phyloP scores from a whole-genome alignment of 371 early-diverging fungal genomes.

The Mucor circinelloides region DNA sequence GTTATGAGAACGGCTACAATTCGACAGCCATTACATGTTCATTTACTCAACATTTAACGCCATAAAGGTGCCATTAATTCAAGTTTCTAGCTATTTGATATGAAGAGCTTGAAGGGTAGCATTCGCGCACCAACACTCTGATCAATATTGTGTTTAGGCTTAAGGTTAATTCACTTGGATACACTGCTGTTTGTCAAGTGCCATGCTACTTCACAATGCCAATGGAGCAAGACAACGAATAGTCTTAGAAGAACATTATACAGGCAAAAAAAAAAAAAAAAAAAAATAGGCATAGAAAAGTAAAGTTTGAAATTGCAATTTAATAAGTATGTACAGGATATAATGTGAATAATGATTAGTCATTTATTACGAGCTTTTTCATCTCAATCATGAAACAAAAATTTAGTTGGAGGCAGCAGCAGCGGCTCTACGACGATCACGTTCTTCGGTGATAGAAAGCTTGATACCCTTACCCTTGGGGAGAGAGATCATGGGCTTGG shows the following conservation, averaged over 20 bases:
- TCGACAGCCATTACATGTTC: too few species aligned
- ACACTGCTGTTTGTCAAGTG: too few species aligned
- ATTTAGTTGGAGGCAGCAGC: slow-evolving; percentile 30
- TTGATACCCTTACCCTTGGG: slow-evolving; percentile 98
- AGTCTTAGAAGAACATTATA: background rate
- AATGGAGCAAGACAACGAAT: background rate
- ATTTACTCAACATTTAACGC: too few species aligned
- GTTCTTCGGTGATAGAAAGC: slow-evolving; percentile 98
- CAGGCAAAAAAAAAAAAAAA: background rate
- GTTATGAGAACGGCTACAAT: background rate
- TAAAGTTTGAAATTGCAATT: background rate
- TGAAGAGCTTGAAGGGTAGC: too few species aligned
- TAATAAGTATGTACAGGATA: background rate
- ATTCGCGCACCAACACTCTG: too few species aligned
- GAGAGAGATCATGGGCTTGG: slow-evolving; percentile 88
- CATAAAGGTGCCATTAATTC: too few species aligned
- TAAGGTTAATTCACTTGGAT: too few species aligned
- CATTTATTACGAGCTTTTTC: background rate
- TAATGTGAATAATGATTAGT: background rate
- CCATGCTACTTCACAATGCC: too few species aligned
- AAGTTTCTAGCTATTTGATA: too few species aligned
- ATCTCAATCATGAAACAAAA: background rate
- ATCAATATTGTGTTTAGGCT: too few species aligned
- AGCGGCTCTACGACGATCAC: slow-evolving; percentile 84
- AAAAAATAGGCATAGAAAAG: background rate